Evolutionary conservation across 345 rosid species (phyloP), one percentile per base, ranked within the genome.

Genomic region (Gossypium bickii): DNA sequence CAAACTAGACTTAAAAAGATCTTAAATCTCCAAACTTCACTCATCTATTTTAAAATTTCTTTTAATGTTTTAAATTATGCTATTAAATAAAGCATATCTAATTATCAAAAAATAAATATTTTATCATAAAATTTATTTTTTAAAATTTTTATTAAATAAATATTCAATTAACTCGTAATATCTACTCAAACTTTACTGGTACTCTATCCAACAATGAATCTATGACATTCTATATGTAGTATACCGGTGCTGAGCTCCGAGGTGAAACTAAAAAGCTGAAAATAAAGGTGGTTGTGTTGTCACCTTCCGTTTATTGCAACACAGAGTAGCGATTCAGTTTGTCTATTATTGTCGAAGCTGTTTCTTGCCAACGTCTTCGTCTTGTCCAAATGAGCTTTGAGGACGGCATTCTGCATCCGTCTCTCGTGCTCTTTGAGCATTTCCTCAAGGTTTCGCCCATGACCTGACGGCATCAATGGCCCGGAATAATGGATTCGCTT

Each of bases 351-450:
- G 29, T 70, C 70, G 7, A 53, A 12, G 25, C 78, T 73, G 65
- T 80, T 86, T 49, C 55, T 65, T 20, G 60, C 16, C 47, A n/a
- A 8, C 51, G 27, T 0, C 25, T 71, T 34, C 41, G 75, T 82
- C 88, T 92, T 90, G 74, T 80, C 94, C 11, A 43, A 56, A 7
- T 87, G 89, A 73, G 94, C 93, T 87, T 85, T 93, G 12, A 94
- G 89, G 17, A 87, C 91, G 5, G 93, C 97, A 48, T 85, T 74
- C 78, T 84, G 97, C 76, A 95, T 93, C 81, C 83, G 87, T 61
- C 84, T 87, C 82, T 95, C 97, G 11, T 91, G 94, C 80, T 91
- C 92, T 83, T 88, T 94, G 58, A 95, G 88, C 96, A 93, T 93
- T 74, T 91, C 96, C 29, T 93, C 98, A 0, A 92, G 77, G 87